A percentile compares a stretch with the other conserved stretches of the same genome.
Conservation (phyloP, 495 filamentous ascomycete species). For the Penicillium tannophilum region DNA sequence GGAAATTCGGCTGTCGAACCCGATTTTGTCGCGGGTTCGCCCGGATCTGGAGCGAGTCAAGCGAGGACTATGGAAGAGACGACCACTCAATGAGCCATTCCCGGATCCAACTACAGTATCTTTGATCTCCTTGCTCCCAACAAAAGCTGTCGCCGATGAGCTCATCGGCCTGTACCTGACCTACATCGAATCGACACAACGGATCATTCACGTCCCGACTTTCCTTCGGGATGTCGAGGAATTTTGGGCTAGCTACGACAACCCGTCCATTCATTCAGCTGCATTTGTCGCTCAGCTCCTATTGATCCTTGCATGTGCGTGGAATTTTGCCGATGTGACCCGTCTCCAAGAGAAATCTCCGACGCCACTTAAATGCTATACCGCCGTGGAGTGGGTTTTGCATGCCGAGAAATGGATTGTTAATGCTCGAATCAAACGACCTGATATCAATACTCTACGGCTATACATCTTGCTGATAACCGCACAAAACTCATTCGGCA, state of each 20-base stretch:
- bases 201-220: slow-evolving; percentile 60
- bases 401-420: slow-evolving; percentile 65
- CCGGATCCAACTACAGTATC: slow-evolving; percentile 35
- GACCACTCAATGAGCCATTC: slow-evolving; percentile 36
- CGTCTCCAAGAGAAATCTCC: slow-evolving; percentile 53
- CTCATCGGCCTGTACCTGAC: slow-evolving; percentile 55
- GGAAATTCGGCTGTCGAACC: slow-evolving; percentile 41
- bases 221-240: slow-evolving; percentile 56
- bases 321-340: slow-evolving; percentile 39
- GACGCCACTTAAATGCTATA: slow-evolving; percentile 45
- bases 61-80: slow-evolving; percentile 38
- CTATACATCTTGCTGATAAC: slow-evolving; percentile 62
- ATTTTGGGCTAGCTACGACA: slow-evolving; percentile 46
- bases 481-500: slow-evolving; percentile 55
- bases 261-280: slow-evolving; percentile 31
- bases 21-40: slow-evolving; percentile 39
- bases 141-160: slow-evolving; percentile 50
- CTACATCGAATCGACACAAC: slow-evolving; percentile 57
- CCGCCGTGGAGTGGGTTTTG: slow-evolving; percentile 62
- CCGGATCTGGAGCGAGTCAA: slow-evolving; percentile 39
- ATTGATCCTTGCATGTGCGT: slow-evolving; percentile 65
- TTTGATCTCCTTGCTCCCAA: slow-evolving; percentile 37
- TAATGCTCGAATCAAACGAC: slow-evolving; percentile 54
- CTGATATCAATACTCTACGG: slow-evolving; percentile 58
- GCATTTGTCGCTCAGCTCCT: slow-evolving; percentile 62